Conservation (phyloP, 306 rosid genomes). For the Trifolium repens region DNA sequence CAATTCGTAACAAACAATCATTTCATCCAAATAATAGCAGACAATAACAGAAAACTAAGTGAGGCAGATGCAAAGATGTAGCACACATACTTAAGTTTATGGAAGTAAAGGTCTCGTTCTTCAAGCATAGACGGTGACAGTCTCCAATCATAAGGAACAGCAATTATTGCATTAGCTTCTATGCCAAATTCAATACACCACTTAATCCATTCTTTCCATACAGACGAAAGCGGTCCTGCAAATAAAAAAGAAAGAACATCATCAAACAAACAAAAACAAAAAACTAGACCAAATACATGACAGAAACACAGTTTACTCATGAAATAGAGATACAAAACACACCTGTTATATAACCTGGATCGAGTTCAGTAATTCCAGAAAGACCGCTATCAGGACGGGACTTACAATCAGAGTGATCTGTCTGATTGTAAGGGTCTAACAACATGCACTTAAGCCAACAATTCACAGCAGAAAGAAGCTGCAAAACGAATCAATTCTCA, state of each 20-base stretch:
- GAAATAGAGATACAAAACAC: constrained; percentile 13
- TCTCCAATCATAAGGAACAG: constrained; percentile 99
- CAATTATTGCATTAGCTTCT: constrained; percentile 94
- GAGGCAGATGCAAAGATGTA: constrained; percentile 35
- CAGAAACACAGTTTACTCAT: background rate
- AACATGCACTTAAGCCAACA: constrained; percentile 98
- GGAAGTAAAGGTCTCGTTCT: constrained; percentile 97
- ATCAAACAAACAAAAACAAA: too few relatives aligned
- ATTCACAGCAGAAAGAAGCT: constrained; percentile 96
- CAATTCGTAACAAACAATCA: constrained; percentile 10
- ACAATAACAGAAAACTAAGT: constrained; percentile 16
- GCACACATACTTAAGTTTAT: constrained; percentile 83
- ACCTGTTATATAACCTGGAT: constrained; percentile 99
- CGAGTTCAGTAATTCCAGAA: constrained; percentile 96
- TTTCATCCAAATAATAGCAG: constrained; percentile 34
- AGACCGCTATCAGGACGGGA: constrained; percentile 98
- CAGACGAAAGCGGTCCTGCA: constrained; percentile 93
- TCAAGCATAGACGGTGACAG: constrained; percentile 87
- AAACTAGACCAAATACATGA: constrained; percentile 14
- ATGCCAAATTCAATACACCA: constrained; percentile 99
- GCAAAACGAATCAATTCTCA: constrained; percentile 34
- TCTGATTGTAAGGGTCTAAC: constrained; percentile 89
- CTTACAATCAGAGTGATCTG: constrained; percentile 93
- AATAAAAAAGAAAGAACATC: constrained; percentile 9
- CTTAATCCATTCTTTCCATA: constrained; percentile 98